Evolutionary conservation across 495 filamentous ascomycete species (phyloP).

Genomic region (Aspergillus indologenus): DNA sequence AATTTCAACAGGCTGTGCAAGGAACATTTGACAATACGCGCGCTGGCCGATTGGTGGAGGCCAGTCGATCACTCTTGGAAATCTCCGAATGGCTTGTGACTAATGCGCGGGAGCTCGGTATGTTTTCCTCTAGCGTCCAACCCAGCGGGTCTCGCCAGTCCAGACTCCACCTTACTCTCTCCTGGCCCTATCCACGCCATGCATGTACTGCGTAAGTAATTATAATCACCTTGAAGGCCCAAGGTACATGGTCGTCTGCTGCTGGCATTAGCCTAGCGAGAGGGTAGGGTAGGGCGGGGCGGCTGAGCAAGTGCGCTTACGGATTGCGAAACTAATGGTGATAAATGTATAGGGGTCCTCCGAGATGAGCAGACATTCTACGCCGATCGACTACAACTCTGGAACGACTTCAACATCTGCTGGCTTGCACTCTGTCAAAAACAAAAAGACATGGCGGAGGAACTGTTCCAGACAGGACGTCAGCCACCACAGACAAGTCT

Average conservation of each 20-base stretch:
- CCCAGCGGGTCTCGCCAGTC: conserved; percentile 4
- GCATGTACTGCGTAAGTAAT: neutral
- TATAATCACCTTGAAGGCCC: neutral
- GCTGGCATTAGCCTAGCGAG: neutral
- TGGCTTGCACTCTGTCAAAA: conserved; percentile 86
- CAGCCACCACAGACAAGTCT: conserved; percentile 61
- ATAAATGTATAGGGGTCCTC: conserved; percentile 54
- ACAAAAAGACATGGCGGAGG: conserved; percentile 72
- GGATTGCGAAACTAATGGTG: conserved; percentile 26
- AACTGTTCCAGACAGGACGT: conserved; percentile 56
- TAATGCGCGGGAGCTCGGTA: conserved; percentile 82
- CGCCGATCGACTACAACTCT: conserved; percentile 70
- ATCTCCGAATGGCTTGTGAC: conserved; percentile 84
- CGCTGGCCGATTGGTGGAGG: conserved; percentile 68
- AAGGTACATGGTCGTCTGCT: neutral
- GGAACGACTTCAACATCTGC: conserved; percentile 92
- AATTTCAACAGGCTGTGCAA: conserved; percentile 71
- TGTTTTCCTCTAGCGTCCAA: conserved; percentile 34
- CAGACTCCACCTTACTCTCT: conserved; percentile 3
- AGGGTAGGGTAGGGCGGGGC: neutral
- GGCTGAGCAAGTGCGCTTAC: neutral
- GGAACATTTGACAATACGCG: conserved; percentile 73
- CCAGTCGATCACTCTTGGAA: conserved; percentile 67
- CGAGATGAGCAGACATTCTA: conserved; percentile 73
- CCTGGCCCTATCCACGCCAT: neutral